Base-by-base conservation (phyloP, 106 monocot genomes). In the Platanthera guangdongensis region DNA sequence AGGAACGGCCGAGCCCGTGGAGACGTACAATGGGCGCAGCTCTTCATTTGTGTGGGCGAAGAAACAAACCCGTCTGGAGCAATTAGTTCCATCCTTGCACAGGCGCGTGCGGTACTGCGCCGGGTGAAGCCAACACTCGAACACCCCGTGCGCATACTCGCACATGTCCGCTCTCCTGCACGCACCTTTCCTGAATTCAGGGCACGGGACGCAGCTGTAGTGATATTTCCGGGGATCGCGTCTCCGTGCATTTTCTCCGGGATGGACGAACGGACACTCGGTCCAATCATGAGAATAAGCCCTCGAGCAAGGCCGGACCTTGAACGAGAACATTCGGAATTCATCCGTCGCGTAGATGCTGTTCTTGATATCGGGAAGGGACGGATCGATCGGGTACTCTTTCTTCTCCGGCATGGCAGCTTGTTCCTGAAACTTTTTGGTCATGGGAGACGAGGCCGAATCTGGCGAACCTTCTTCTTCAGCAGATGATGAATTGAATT, bases 111-210 rank as follows among this genome's bases (percentile, higher is more conserved):
- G 74, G 45, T 75, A 75, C 39, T 75, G 74, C 2, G 74, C 74
- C 3, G 74, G 74, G 74, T 75, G 74, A 46, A 75, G 74, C 74
- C 74, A 75, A 46, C 74, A 75, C 74, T 75, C 74, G 57, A 75
- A 75, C 46, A 75, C 74, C 22, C 74, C 74, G 45, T 75, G 74
- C 6, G 74, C 74, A 57, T 75, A 75, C 39, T 75, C 74, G 15
- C 74, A 75, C 55, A 75, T 32, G 45, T 75, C 74, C 45, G 55
- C 74, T 18, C 74, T 75, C 4, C 55, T 6, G 13, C 74, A 75
- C 7, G 74, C 74, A 5, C 74, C 74, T 57, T 75, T 75, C 14
- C 74, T 55, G 22, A 75, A 75, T 15, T 75, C 74, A 39, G 74
- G 74, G 55, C 74, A 75, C 25, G 74, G 74, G 45, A 75, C 74